These are phyloP conservation scores for Cryptococcus hybrid DNA, from an alignment of 1,284 basidiomycete species.

Conservation along the genomic window DNA sequence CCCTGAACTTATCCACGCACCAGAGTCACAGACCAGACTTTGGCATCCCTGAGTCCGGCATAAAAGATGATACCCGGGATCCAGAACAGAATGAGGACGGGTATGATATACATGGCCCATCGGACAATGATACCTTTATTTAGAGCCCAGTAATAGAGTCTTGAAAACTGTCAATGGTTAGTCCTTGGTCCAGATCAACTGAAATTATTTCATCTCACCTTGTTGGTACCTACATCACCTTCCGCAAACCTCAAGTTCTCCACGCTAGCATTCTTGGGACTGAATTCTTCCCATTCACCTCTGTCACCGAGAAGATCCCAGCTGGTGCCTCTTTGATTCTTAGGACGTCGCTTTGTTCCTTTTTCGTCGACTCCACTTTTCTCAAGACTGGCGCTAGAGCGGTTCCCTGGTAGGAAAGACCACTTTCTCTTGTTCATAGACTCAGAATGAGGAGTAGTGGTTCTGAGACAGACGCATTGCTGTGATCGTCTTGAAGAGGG, in stretches of 20 bases:
- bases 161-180: slow-evolving; percentile 21
- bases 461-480: background rate
- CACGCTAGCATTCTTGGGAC: slow-evolving; percentile 41
- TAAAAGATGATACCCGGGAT: slow-evolving; percentile 67
- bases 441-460: slow-evolving; percentile 13
- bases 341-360: slow-evolving; percentile 17
- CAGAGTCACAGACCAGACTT: slow-evolving; percentile 48
- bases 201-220: slow-evolving; percentile 19
- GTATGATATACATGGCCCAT: slow-evolving; percentile 76
- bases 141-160: slow-evolving; percentile 69
- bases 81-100: slow-evolving; percentile 69
- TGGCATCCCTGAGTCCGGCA: slow-evolving; percentile 59
- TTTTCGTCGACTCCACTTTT: background rate
- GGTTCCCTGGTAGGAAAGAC: slow-evolving; percentile 22
- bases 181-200: background rate
- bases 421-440: slow-evolving; percentile 28
- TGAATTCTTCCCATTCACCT: slow-evolving; percentile 48
- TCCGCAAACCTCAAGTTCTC: slow-evolving; percentile 48
- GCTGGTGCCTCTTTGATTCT: slow-evolving; percentile 14
- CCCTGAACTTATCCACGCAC: slow-evolving; percentile 46
- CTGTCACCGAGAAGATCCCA: slow-evolving; percentile 40
- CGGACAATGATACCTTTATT: slow-evolving; percentile 74
- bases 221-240: slow-evolving; percentile 50
- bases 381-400: background rate
- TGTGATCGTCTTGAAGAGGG: slow-evolving; percentile 28